Conservation (phyloP, 805 yeast species). For the Teunomyces panamensis region DNA sequence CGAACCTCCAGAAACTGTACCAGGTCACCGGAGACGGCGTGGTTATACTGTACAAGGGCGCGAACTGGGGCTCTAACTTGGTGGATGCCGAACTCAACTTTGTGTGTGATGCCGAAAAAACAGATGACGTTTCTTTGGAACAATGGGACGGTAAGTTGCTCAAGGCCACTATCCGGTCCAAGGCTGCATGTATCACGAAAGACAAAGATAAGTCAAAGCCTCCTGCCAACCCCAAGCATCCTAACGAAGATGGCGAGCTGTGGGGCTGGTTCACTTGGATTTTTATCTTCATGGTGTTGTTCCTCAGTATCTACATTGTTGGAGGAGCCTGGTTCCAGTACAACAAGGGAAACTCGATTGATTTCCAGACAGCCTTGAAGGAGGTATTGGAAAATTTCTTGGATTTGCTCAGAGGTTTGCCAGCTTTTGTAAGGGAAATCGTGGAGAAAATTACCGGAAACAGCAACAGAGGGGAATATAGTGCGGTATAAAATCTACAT, state of each 20-base stretch:
- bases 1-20: slow-evolving; percentile 33
- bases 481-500: slow-evolving; percentile 63
- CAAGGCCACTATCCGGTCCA: slow-evolving; percentile 27
- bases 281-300: slow-evolving; percentile 69
- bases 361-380: slow-evolving; percentile 67
- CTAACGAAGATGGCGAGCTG: slow-evolving; percentile 37
- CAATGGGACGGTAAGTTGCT: slow-evolving; percentile 38
- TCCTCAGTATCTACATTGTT: slow-evolving; percentile 66
- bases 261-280: slow-evolving; percentile 86
- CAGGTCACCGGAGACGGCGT: slow-evolving; percentile 30
- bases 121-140: slow-evolving; percentile 23
- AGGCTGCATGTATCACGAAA: slow-evolving; percentile 39
- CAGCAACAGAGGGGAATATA: slow-evolving; percentile 79
- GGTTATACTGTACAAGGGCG: slow-evolving; percentile 45
- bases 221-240: slow-evolving; percentile 20
- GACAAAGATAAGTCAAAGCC: slow-evolving; percentile 29
- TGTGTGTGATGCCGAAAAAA: slow-evolving; percentile 36
- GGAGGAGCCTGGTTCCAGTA: slow-evolving; percentile 76
- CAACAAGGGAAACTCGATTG: slow-evolving; percentile 66
- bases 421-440: slow-evolving; percentile 66
- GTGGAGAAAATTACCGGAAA: slow-evolving; percentile 61
- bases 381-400: slow-evolving; percentile 69
- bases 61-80: slow-evolving; percentile 67
- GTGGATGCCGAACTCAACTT: slow-evolving; percentile 48
- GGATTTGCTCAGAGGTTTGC: slow-evolving; percentile 57